Conservation (phyloP, 2,329 filamentous ascomycete species). For the Paraphaeosphaeria sporulosa region DNA sequence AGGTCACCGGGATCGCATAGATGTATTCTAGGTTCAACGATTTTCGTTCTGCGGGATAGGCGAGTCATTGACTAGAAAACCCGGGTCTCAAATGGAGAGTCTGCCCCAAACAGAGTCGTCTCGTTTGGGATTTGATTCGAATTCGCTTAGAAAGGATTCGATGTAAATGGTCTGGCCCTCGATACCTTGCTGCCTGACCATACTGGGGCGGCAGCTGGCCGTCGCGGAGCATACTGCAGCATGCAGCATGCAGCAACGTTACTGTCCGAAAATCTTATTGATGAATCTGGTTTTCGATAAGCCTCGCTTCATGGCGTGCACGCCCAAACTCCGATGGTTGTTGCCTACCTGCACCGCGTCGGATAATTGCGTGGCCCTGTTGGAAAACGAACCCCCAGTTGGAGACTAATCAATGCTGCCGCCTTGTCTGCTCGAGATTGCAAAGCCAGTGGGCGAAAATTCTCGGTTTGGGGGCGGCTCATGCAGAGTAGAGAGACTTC, state of each 20-base stretch:
- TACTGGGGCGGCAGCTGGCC: not conserved
- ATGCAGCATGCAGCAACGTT: too few species aligned
- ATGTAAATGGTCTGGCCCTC: not conserved
- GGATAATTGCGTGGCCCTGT: constrained; percentile 1
- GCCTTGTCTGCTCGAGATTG: not conserved
- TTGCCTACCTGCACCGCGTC: not conserved
- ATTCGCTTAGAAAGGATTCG: not conserved
- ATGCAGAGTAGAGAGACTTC: not conserved
- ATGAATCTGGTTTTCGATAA: not conserved
- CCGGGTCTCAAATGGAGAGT: too few species aligned
- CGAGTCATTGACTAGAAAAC: not conserved
- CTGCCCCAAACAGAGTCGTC: not conserved
- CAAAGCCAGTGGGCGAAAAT: not conserved
- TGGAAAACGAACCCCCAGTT: not conserved
- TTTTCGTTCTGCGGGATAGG: not conserved
- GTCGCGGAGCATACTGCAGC: not conserved
- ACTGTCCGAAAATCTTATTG: not conserved
- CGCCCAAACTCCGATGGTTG: not conserved
- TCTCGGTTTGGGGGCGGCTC: not conserved
- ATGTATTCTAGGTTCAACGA: not conserved
- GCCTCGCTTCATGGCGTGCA: not conserved
- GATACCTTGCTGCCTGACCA: not conserved
- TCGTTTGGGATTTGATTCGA: not conserved
- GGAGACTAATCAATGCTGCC: not conserved
- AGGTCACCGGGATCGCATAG: not conserved